Evolutionary conservation across 2,329 filamentous ascomycete genomes (phyloP).

Genomic region (Colletotrichum truncatum): DNA sequence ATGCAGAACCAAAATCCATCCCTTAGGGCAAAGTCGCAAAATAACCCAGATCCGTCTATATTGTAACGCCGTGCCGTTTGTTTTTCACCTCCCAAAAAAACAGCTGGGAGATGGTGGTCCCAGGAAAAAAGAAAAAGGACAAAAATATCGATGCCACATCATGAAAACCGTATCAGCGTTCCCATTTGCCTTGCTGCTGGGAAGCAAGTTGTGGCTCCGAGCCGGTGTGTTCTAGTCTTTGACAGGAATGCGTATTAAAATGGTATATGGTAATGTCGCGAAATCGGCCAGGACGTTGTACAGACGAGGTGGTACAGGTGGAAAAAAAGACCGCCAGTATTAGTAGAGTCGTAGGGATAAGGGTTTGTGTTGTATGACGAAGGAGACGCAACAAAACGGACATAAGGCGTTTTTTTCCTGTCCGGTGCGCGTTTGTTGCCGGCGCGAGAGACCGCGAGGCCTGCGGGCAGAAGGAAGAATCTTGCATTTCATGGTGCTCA

Average conservation of each 20-base stretch:
- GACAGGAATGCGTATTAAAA: slow-evolving; percentile 46
- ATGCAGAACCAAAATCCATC: not conserved
- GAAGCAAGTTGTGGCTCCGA: slow-evolving; percentile 48
- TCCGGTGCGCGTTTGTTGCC: slow-evolving; percentile 29
- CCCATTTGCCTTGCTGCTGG: slow-evolving; percentile 43
- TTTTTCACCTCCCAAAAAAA: not conserved
- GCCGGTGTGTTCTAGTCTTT: slow-evolving; percentile 45
- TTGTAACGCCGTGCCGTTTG: slow-evolving; percentile 29
- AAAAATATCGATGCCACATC: slow-evolving; percentile 31
- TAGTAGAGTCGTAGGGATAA: slow-evolving; percentile 22
- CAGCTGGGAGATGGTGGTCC: slow-evolving; percentile 13
- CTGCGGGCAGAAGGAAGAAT: not conserved
- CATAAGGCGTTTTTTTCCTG: slow-evolving; percentile 22
- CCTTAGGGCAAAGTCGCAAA: slow-evolving; percentile 15
- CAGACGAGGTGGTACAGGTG: slow-evolving; percentile 24
- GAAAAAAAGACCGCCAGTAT: slow-evolving; percentile 24
- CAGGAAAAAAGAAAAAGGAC: slow-evolving; percentile 30
- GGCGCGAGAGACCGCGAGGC: slow-evolving; percentile 31
- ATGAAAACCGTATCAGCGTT: slow-evolving; percentile 30
- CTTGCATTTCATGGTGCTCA: slow-evolving; percentile 12
- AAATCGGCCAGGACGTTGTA: slow-evolving; percentile 28
- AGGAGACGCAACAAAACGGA: slow-evolving; percentile 18
- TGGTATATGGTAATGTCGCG: slow-evolving; percentile 36
- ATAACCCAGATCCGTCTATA: slow-evolving; percentile 26
- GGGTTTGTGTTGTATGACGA: slow-evolving; percentile 12